Percentiles rank a stretch among this genome's conserved stretches.
Evolutionary conservation across 257 asterid genomes (phyloP).

Genomic region (Solanum lignicaule): DNA sequence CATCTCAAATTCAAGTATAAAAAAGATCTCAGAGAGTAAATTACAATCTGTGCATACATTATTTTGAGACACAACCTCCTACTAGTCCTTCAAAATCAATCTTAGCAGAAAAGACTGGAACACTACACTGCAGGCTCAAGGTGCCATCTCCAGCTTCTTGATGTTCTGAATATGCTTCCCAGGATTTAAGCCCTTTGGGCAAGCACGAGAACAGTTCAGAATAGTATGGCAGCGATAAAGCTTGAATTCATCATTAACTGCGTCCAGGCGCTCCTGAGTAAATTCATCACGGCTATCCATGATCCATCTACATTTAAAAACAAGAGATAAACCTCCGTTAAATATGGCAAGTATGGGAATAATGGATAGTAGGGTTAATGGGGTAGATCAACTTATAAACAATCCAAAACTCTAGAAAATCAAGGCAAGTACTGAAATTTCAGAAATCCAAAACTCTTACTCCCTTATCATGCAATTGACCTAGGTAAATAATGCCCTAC

Average conservation of each 20-base stretch:
- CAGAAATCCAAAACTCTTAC: not conserved
- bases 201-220: conserved; percentile 87
- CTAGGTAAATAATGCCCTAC: not conserved
- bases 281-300: conserved; percentile 97
- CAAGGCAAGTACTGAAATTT: not conserved
- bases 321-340: not conserved
- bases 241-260: conserved; percentile 75
- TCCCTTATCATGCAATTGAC: not conserved
- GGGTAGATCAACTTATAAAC: too few relatives aligned
- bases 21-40: conserved; percentile 5
- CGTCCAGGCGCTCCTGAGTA: conserved; percentile 83
- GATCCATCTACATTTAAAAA: conserved; percentile 64
- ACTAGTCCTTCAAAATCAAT: conserved; percentile 12
- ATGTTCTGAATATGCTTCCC: conserved; percentile 88
- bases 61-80: conserved; percentile 9
- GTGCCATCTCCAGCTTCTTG: conserved; percentile 59
- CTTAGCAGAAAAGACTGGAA: conserved; percentile 4
- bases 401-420: not conserved
- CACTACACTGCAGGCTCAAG: not conserved
- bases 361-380: too few relatives aligned
- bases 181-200: conserved; percentile 94
- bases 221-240: conserved; percentile 91
- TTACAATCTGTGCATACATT: conserved; percentile 2
- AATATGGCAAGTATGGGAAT: not conserved
- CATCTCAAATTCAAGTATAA: not conserved